Base-by-base conservation (phyloP, 2,329 filamentous ascomycete species). In the Alternaria panax region DNA sequence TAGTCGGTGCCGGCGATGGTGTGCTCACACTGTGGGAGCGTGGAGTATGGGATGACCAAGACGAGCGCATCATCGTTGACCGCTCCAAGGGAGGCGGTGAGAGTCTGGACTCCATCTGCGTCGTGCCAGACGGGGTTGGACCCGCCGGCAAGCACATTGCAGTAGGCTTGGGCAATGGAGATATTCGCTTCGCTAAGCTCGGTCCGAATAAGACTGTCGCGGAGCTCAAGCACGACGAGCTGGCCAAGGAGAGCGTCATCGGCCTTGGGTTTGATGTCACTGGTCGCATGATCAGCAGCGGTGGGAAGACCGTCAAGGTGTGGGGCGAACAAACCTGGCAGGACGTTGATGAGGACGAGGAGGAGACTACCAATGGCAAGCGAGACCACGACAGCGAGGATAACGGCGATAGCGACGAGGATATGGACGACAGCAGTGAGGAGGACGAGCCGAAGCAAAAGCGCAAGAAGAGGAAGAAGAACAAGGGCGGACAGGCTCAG, bases 21-120 rank as follows among this genome's bases (percentile, higher is more conserved):
- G 88, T 97, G 1, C 77, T 98, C 63, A 97, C 93, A 5, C 81
- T 98, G 7, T 99, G 95, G 93, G 94, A 99, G 78, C 90, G 90
- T 67, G 94, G 94, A 1, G 88, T 91, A 1, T 98, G 95, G 94
- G 93, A 96, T 72, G 94, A 98, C 76, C 92, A 97, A 76, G 92
- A 96, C 68, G 93, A 96, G 79, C 87, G 93, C 52, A 91, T 97
- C 70, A 87, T 91, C 48, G 87, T 97, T 8, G 89, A 92, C 66
- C 78, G 80, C 27, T 81, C 80, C 22, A 80, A 83, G 9, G 85
- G 83, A 20, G 90, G 87, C 8, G 92, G 87, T 43, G 93, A 96
- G 76, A 92, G 91, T 60, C 80, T 97, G 41, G 94, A 98, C 72
- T 86, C 88, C n/a, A 82, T 97, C 60, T 84, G 87, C 1, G 79